A percentile compares a stretch with the other conserved stretches of the same genome.
phyloP scores from a whole-genome alignment of 2,329 filamentous ascomycete species.

The Nothophoma quercina region DNA sequence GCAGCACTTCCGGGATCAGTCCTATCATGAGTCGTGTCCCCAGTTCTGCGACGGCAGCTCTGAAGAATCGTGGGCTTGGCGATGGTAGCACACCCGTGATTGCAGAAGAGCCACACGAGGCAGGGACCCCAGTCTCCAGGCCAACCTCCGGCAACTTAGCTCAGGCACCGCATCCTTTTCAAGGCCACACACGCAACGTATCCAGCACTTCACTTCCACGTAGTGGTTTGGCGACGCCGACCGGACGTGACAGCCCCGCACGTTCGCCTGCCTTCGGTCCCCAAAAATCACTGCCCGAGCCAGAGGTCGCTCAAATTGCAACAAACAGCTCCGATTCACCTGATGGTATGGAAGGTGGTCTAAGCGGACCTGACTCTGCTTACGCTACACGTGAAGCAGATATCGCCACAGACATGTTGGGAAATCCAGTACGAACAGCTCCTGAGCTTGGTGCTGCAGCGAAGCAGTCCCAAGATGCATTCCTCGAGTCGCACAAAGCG shows the following conservation, averaged over 20 bases:
- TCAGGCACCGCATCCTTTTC: slow-evolving; percentile 36
- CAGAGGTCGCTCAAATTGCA: slow-evolving; percentile 57
- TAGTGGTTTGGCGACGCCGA: slow-evolving; percentile 66
- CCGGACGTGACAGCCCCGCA: slow-evolving; percentile 67
- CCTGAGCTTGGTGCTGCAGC: slow-evolving; percentile 39
- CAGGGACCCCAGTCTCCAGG: slow-evolving; percentile 45
- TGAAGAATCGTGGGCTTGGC: slow-evolving; percentile 50
- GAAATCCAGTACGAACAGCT: slow-evolving; percentile 28
- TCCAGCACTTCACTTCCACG: slow-evolving; percentile 52
- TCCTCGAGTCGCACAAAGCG: slow-evolving; percentile 45
- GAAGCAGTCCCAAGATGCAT: slow-evolving; percentile 44
- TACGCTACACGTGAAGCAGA: slow-evolving; percentile 49
- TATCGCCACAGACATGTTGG: slow-evolving; percentile 41
- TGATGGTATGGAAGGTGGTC: slow-evolving; percentile 35
- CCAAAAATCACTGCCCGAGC: slow-evolving; percentile 53
- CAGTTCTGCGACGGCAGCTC: slow-evolving; percentile 51
- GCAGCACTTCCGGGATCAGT: slow-evolving; percentile 69
- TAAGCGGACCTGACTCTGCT: slow-evolving; percentile 31
- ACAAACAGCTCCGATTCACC: slow-evolving; percentile 47
- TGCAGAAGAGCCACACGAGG: slow-evolving; percentile 59
- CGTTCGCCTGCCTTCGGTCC: slow-evolving; percentile 62
- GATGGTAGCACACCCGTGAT: slow-evolving; percentile 61
- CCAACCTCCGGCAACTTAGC: slow-evolving; percentile 40
- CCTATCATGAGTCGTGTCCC: slow-evolving; percentile 69
- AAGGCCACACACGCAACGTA: slow-evolving; percentile 51